A percentile compares a stretch with the other conserved stretches of the same genome.
These are phyloP conservation scores for Coleophoma eucalyptorum DNA, from an alignment of 2,329 filamentous ascomycete species.

Conservation along the genomic window DNA sequence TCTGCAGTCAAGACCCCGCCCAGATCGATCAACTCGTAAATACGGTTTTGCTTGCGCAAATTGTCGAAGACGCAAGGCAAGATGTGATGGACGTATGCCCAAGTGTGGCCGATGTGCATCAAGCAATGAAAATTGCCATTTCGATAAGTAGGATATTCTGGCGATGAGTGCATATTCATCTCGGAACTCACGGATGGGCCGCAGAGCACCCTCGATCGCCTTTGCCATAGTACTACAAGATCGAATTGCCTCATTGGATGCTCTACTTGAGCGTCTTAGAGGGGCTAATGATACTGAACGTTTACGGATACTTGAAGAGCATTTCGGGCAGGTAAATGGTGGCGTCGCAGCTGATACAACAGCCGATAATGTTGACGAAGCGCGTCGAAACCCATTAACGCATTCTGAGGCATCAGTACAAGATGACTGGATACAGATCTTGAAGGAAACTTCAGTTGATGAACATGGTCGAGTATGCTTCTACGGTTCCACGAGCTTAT, in stretches of 20 bases:
- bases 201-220: too few species aligned
- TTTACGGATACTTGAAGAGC: too few species aligned
- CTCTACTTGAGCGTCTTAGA: too few species aligned
- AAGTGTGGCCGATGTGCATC: not conserved
- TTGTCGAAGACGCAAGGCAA: not conserved
- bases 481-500: not conserved
- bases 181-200: not conserved
- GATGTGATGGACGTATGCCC: not conserved
- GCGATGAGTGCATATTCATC: not conserved
- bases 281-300: too few species aligned
- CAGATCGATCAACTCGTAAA: too few species aligned
- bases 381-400: not conserved
- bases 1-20: too few species aligned
- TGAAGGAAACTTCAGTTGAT: not conserved
- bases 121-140: not conserved
- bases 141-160: not conserved
- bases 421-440: not conserved
- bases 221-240: too few species aligned
- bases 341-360: too few species aligned
- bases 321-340: too few species aligned
- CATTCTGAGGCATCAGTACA: not conserved
- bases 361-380: too few species aligned
- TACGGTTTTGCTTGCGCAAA: not conserved
- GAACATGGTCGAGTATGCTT: not conserved
- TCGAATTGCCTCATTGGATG: too few species aligned